Percentiles rank a stretch among this genome's conserved stretches.
These are phyloP conservation scores for Aspergillus sp. DNA, from an alignment of 2,329 filamentous ascomycete species.

Conservation along the genomic window DNA sequence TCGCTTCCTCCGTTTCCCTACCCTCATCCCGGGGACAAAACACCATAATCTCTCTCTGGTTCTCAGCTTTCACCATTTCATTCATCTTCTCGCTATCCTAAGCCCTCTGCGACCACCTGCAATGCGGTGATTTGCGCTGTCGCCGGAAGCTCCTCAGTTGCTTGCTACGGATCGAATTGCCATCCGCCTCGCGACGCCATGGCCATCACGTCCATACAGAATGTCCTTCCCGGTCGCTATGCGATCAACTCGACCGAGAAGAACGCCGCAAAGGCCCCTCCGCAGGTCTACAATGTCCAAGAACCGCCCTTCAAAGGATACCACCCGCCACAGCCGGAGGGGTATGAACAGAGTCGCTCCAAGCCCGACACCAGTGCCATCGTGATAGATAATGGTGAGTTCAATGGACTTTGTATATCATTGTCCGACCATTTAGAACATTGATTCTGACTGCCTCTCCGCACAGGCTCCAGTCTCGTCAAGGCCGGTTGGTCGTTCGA, in stretches of 20 bases:
- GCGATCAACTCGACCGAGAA: constrained; percentile 44
- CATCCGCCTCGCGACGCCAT: constrained; percentile 30
- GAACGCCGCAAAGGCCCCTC: constrained; percentile 54
- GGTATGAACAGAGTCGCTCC: constrained; percentile 66
- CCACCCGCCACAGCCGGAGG: constrained; percentile 61
- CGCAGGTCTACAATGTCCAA: constrained; percentile 53
- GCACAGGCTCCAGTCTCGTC: constrained; percentile 75
- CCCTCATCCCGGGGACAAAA: not conserved
- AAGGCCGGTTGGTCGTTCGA: constrained; percentile 98
- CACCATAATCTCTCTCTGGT: not conserved
- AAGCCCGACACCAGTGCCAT: constrained; percentile 68
- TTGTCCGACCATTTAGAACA: not conserved
- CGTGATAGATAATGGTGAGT: constrained; percentile 92
- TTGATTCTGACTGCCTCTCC: not conserved
- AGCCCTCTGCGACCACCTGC: constrained; percentile 9
- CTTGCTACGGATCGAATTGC: constrained; percentile 17
- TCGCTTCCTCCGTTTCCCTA: constrained; percentile 4
- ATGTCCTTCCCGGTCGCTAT: constrained; percentile 36
- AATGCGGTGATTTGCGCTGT: constrained; percentile 19
- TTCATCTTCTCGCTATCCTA: not conserved
- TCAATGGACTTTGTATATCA: not conserved
- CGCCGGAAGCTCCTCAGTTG: constrained; percentile 17
- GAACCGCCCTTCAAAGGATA: constrained; percentile 63
- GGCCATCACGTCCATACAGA: constrained; percentile 44
- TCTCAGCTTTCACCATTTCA: not conserved